Evolutionary conservation across 2,329 filamentous ascomycete species (phyloP).

Genomic region (Fusarium goolgardi): DNA sequence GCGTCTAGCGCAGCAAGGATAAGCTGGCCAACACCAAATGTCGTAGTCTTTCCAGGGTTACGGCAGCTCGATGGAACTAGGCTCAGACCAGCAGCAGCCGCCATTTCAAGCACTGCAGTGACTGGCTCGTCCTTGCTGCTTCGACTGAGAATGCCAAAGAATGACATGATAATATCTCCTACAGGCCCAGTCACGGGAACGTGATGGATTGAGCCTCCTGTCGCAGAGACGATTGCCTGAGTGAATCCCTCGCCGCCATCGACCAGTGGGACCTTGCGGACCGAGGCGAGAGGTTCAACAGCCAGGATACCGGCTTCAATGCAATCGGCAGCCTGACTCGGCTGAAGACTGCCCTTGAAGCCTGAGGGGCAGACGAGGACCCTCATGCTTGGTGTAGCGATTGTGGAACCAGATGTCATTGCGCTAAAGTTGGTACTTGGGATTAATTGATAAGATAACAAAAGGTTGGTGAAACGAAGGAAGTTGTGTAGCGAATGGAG

Average conservation of each 20-base stretch:
- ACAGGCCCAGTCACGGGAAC: conserved; percentile 59
- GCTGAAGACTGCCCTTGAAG: conserved; percentile 65
- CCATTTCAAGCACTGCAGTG: conserved; percentile 65
- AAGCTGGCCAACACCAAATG: conserved; percentile 63
- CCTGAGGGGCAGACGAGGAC: conserved; percentile 64
- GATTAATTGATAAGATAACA: neutral
- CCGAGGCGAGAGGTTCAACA: conserved; percentile 43
- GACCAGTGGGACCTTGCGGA: conserved; percentile 62
- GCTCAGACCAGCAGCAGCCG: conserved; percentile 63
- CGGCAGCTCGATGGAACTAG: conserved; percentile 58
- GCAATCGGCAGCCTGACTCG: conserved; percentile 61
- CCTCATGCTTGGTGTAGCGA: conserved; percentile 36
- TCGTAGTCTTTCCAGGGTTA: conserved; percentile 62
- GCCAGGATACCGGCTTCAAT: conserved; percentile 23
- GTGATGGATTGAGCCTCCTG: conserved; percentile 54
- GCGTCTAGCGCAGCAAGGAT: conserved; percentile 59
- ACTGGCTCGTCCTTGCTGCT: conserved; percentile 27
- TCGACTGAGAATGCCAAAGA: conserved; percentile 58
- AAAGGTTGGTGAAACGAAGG: conserved; percentile 6
- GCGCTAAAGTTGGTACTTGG: neutral
- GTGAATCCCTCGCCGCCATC: conserved; percentile 66
- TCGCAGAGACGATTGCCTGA: conserved; percentile 57
- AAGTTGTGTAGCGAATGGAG: neutral
- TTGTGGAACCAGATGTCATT: conserved; percentile 3
- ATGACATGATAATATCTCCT: conserved; percentile 55